Evolutionary conservation across 1,139 yeast species (phyloP).

Genomic region (Diutina pseudorugosa): DNA sequence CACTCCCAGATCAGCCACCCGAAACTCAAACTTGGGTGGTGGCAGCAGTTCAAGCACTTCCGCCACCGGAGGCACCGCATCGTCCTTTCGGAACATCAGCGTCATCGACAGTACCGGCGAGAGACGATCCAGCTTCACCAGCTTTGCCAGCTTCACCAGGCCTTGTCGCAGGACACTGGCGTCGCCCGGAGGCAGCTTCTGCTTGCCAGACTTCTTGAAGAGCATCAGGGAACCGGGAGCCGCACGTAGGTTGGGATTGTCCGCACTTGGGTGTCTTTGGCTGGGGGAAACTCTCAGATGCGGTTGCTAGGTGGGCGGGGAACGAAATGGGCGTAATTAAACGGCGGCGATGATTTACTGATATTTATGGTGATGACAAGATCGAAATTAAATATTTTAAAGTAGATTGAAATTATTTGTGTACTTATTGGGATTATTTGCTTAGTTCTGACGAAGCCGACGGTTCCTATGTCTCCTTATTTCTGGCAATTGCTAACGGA

Average conservation of each 20-base stretch:
- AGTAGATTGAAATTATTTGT: too few species aligned
- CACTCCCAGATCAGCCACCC: neutral
- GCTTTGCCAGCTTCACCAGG: neutral
- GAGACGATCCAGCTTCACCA: neutral
- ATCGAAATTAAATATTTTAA: too few species aligned
- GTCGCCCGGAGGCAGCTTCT: neutral
- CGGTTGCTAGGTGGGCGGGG: neutral
- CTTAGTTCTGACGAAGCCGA: too few species aligned
- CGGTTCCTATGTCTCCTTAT: too few species aligned
- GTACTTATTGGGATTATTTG: too few species aligned
- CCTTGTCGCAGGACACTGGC: neutral
- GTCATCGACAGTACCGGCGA: neutral
- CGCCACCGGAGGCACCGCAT: neutral
- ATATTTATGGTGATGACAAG: too few species aligned
- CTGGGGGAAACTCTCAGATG: too few species aligned
- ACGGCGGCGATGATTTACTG: too few species aligned
- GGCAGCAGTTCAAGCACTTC: neutral
- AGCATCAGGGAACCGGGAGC: neutral
- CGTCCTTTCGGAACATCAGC: constrained; percentile 1
- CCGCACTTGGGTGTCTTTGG: neutral
- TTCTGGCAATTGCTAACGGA: too few species aligned
- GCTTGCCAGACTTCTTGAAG: neutral
- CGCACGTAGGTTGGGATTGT: neutral
- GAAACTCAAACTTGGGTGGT: neutral
- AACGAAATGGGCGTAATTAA: neutral